Evolutionary conservation across 1,284 basidiomycete species (phyloP), one percentile per base, ranked within the genome.

Genomic region (Leccinum subrobustum): DNA sequence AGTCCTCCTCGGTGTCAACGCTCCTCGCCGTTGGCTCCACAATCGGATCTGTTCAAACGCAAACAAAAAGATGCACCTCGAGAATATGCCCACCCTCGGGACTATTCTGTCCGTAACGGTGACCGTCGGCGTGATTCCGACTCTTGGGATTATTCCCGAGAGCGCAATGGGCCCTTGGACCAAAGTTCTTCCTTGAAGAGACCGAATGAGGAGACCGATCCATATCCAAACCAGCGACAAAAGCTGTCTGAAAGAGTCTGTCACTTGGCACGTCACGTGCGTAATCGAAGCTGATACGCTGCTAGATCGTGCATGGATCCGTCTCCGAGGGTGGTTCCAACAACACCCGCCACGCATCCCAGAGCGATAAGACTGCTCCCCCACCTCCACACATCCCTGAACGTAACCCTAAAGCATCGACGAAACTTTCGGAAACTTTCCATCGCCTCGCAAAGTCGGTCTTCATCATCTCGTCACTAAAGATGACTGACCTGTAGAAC

Each of bases 361-460:
- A 60, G 56, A 39, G 58, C 18, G 57, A 65, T 18, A 64, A 61
- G 52, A 51, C 23, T 56, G 2, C 52, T 42, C 35, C 37, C 2
- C 27, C 59, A 18, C 54, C n/a, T 25, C 55, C 60, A 39, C 42
- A 16, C 11, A 16, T 54, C 4, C 51, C 61, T 35, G 59, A 60
- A 51, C 52, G 57, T 31, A 51, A 56, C 39, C 14, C 29, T 12
- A 67, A 58, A 57, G 12, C 61, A 27, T 57, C 50, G 29, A 23
- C 52, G 14, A 70, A 59, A 12, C 56, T 63, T 27, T 63, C 68
- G 44, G 67, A 72, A 52, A 64, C 66, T 12, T 77, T 77, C 53
- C 62, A 63, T 57, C 69, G 73, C 54, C 73, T 83, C 50, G 78
- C 81, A 57, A 78, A 76, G 81, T 83, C 55, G 60, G 77, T 60